Evolutionary conservation across 2,329 filamentous ascomycete genomes (phyloP).

Genomic region (Ceratocystis colombiana): DNA sequence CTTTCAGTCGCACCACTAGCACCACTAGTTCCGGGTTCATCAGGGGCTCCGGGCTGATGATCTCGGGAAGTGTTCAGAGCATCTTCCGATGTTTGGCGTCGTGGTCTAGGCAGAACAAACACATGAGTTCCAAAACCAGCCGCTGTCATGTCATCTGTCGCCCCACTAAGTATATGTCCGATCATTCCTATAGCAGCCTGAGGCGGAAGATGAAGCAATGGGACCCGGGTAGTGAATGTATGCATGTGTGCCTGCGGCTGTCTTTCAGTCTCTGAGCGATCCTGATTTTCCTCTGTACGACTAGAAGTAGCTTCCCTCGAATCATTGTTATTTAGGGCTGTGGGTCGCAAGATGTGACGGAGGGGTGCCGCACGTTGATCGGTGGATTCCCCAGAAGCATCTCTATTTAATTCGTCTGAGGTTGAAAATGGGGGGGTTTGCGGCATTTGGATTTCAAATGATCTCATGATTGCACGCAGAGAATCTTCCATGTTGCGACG

Average conservation of each 20-base stretch:
- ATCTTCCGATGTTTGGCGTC: not conserved
- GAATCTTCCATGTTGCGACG: not conserved
- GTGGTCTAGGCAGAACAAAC: not conserved
- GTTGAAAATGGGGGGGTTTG: not conserved
- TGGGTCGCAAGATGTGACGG: not conserved
- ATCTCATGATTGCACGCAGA: not conserved
- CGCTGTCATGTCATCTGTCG: not conserved
- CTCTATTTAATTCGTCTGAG: not conserved
- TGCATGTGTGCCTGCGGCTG: not conserved
- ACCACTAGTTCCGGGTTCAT: not conserved
- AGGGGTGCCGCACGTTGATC: not conserved
- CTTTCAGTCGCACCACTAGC: not conserved
- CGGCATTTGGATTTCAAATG: not conserved
- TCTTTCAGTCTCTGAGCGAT: not conserved
- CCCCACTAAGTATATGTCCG: not conserved
- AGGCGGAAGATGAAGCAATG: not conserved
- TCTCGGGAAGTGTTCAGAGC: not conserved
- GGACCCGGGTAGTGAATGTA: not conserved
- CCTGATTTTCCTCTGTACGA: not conserved
- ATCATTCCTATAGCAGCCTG: not conserved
- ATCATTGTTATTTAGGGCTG: not conserved
- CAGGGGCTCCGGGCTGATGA: not conserved
- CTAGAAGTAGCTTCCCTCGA: conserved; percentile 2
- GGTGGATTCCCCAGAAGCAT: not conserved
- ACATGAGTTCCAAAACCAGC: not conserved